These are phyloP conservation scores for Fomitopsis palustris DNA, from an alignment of 1,284 basidiomycete species.

Conservation along the genomic window DNA sequence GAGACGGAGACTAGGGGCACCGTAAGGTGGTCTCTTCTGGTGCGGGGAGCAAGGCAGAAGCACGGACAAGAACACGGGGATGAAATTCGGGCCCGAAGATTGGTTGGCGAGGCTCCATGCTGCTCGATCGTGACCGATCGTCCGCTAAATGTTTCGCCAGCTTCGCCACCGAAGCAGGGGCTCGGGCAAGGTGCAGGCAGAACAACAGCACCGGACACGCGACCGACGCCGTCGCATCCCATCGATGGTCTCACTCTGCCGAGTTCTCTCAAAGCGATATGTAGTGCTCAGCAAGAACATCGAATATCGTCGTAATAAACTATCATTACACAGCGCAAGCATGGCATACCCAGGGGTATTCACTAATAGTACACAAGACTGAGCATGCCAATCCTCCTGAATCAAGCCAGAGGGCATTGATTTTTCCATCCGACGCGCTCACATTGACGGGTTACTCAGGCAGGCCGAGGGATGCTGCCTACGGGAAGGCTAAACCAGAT, in stretches of 20 bases:
- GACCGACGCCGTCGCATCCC: too few relatives aligned
- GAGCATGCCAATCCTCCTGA: not conserved
- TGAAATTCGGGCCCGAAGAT: too few relatives aligned
- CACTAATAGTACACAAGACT: not conserved
- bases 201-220: too few relatives aligned
- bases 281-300: not conserved
- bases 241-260: too few relatives aligned
- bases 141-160: too few relatives aligned
- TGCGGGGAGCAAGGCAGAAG: too few relatives aligned
- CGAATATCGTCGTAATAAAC: not conserved
- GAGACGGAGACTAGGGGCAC: not conserved
- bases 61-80: too few relatives aligned
- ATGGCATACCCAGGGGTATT: not conserved
- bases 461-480: constrained; percentile 33
- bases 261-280: too few relatives aligned
- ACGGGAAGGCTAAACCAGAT: constrained; percentile 49
- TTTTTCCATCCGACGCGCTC: not conserved
- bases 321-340: not conserved
- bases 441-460: not conserved
- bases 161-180: too few relatives aligned
- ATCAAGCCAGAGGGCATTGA: not conserved
- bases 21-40: not conserved
- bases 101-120: too few relatives aligned
- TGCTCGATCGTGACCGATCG: too few relatives aligned
- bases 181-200: too few relatives aligned